These are phyloP conservation scores for Entonaema liquescens DNA, from an alignment of 495 filamentous ascomycete species.

Conservation along the genomic window DNA sequence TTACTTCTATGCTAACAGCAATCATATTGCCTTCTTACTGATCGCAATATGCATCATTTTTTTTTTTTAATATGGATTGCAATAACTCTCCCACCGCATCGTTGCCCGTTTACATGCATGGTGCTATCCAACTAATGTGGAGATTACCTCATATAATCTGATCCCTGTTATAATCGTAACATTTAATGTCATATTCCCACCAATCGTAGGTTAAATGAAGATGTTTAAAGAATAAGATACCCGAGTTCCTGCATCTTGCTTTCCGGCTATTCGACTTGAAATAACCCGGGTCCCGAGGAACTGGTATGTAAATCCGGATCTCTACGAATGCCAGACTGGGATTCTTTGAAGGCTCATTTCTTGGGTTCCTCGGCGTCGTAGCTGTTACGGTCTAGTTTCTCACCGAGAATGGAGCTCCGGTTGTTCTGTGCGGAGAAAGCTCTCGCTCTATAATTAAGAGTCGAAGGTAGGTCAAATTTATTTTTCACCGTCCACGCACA, in stretches of 20 bases:
- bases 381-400: conserved; percentile 24
- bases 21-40: background rate
- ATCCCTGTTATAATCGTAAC: conserved; percentile 21
- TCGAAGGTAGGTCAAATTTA: background rate
- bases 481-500: background rate
- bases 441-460: conserved; percentile 14
- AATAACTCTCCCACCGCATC: background rate
- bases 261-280: conserved; percentile 36
- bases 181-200: conserved; percentile 30
- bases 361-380: conserved; percentile 32
- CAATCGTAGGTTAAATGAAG: conserved; percentile 21
- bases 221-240: background rate
- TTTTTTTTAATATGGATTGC: background rate
- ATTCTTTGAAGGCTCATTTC: conserved; percentile 10
- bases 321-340: conserved; percentile 14
- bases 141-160: background rate
- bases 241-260: conserved; percentile 6
- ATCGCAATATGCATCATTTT: background rate
- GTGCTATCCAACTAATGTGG: background rate
- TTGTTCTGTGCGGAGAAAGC: background rate
- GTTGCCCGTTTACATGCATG: background rate
- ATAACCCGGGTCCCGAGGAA: conserved; percentile 35
- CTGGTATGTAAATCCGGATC: conserved; percentile 14
- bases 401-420: conserved; percentile 26
- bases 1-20: background rate